Base-by-base conservation (phyloP, 495 filamentous ascomycete species). In the Podospora conica region DNA sequence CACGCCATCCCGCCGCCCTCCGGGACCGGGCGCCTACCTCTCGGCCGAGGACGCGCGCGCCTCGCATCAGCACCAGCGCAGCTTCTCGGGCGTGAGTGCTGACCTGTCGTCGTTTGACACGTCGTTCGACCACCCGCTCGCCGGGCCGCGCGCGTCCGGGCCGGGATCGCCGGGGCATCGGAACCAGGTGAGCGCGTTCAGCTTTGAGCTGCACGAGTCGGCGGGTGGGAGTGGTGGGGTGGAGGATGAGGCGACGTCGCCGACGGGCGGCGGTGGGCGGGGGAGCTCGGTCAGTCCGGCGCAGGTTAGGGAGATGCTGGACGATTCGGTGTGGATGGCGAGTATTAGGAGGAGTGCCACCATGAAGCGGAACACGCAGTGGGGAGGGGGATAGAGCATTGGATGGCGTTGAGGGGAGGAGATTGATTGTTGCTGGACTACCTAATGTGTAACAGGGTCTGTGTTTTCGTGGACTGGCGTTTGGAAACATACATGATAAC, bases 331-430 rank as follows among this genome's bases (percentile, higher is more conserved):
- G 21, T 97, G 93, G 93, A 91, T 93, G 60, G 89, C 93, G 77
- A 96, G 92, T 81, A 91, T 97, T 59, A 83, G 92, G 66, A 85
- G 92, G 63, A 96, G 92, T 77, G 91, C 95, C 67, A 96, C 91
- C 58, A 84, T 87, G 78, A 86, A 88, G 57, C 68, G 66, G 60
- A 66, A 63, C 27, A 60, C 20, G 23, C 54, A 33, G 11, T 53
- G 24, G 22, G 21, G 25, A 11, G 31, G 27, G 31, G 25, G 31
- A 28, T 18, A 18, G 40, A 29, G 40, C 53, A 54, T 53, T 63
- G 9, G n/a, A n/a, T n/a, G n/a, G 25, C 3, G 12, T 8, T 57
- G 55, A 24, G 10, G 23, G 21, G 25, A 6, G 22, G 55, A 3
- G 55, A 3, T 12, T 57, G 9, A 22, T 15, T 15, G 55, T 12